These are phyloP conservation scores for Phytophthora sansomeana DNA, from an alignment of 352 stramenopile species.

Conservation along the genomic window DNA sequence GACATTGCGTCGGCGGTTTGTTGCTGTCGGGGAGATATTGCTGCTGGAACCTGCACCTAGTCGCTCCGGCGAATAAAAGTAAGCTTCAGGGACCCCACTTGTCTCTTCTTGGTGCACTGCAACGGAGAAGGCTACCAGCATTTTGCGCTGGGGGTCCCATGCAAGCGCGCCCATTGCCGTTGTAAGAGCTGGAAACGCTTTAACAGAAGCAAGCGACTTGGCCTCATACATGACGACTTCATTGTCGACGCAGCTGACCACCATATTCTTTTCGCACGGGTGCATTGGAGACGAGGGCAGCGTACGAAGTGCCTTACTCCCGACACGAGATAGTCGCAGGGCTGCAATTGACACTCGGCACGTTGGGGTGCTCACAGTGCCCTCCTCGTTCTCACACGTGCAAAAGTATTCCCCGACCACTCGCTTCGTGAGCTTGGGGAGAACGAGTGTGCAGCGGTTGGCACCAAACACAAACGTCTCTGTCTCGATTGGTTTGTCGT, in stretches of 20 bases:
- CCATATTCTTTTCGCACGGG: conserved; percentile 22
- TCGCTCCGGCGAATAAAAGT: conserved; percentile 39
- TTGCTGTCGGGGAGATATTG: conserved; percentile 6
- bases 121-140: conserved; percentile 17
- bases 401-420: conserved; percentile 65
- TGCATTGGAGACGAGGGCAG: conserved; percentile 35
- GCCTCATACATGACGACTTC: conserved; percentile 34
- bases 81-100: conserved; percentile 16
- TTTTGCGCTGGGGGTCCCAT: conserved; percentile 23
- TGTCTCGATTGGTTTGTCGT: conserved; percentile 36
- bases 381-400: conserved; percentile 73
- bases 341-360: conserved; percentile 44
- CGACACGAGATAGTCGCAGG: conserved; percentile 32
- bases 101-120: conserved; percentile 5
- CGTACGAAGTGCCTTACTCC: conserved; percentile 37
- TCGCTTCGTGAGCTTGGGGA: conserved; percentile 52
- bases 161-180: conserved; percentile 14
- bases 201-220: conserved; percentile 27
- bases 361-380: conserved; percentile 35
- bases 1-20: conserved; percentile 21
- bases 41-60: not conserved
- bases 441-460: conserved; percentile 44
- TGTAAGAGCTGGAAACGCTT: conserved; percentile 26
- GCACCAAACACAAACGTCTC: conserved; percentile 31
- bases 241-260: conserved; percentile 22